A percentile compares a stretch with the other conserved stretches of the same genome.
phyloP scores from a whole-genome alignment of 2,329 filamentous ascomycete genomes.

The Botrytis paeoniae region DNA sequence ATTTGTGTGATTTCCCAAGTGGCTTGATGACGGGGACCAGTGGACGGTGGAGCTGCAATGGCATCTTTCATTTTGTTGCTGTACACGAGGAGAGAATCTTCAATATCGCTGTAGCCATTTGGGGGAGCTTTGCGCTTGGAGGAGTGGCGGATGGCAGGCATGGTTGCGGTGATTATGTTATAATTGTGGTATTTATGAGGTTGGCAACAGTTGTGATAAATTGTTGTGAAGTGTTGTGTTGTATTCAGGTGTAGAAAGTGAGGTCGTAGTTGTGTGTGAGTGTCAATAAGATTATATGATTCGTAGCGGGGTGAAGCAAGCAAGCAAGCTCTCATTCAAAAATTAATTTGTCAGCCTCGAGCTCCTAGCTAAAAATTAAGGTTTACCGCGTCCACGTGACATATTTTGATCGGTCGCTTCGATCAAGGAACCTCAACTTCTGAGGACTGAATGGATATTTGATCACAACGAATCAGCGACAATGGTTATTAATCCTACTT shows the following conservation, averaged over 20 bases:
- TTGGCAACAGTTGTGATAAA: not conserved
- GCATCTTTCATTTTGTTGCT: slow-evolving; percentile 93
- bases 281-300: not conserved
- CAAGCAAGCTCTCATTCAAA: slow-evolving; percentile 9
- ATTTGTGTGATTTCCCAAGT: slow-evolving; percentile 99
- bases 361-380: slow-evolving; percentile 4
- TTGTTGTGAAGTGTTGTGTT: not conserved
- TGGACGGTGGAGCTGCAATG: slow-evolving; percentile 81
- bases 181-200: not conserved
- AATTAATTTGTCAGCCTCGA: slow-evolving; percentile 22
- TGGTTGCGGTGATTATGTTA: slow-evolving; percentile 39
- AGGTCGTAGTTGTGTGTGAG: not conserved
- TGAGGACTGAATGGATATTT: not conserved
- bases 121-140: slow-evolving; percentile 79
- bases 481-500: slow-evolving; percentile 90
- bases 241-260: not conserved
- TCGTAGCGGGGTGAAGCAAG: slow-evolving; percentile 13
- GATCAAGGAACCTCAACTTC: slow-evolving; percentile 16
- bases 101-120: slow-evolving; percentile 83
- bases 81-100: slow-evolving; percentile 82
- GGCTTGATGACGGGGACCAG: slow-evolving; percentile 79
- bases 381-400: slow-evolving; percentile 14
- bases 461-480: slow-evolving; percentile 35
- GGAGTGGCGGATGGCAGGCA: slow-evolving; percentile 75
- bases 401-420: slow-evolving; percentile 5